phyloP scores from a whole-genome alignment of 2,329 filamentous ascomycete genomes.

The Bipolaris gigantea region DNA sequence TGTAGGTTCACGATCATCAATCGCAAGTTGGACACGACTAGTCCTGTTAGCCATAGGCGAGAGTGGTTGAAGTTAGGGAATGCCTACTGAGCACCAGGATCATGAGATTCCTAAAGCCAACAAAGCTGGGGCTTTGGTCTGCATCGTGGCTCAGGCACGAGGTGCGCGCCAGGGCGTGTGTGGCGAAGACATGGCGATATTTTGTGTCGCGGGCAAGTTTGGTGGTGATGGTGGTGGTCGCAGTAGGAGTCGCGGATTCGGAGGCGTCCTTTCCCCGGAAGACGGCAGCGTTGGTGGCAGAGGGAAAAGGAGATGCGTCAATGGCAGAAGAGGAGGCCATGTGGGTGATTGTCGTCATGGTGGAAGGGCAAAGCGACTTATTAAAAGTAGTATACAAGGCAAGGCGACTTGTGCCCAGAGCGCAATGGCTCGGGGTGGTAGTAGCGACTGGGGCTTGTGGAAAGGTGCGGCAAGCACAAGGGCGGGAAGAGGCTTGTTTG shows the following conservation, averaged over 20 bases:
- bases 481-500: constrained; percentile 26
- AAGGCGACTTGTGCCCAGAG: constrained; percentile 1
- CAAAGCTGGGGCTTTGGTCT: constrained; percentile 73
- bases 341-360: constrained; percentile 40
- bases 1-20: constrained; percentile 96
- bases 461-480: constrained; percentile 17
- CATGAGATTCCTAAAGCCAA: constrained; percentile 96
- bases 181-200: constrained; percentile 89
- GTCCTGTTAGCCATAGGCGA: constrained; percentile 25
- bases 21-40: constrained; percentile 89
- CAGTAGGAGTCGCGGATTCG: not conserved
- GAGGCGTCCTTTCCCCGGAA: constrained; percentile 30
- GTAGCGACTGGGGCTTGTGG: constrained; percentile 14
- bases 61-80: constrained; percentile 6
- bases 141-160: constrained; percentile 89
- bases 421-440: constrained; percentile 11
- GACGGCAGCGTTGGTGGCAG: constrained; percentile 28
- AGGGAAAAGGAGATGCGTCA: constrained; percentile 23
- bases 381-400: not conserved
- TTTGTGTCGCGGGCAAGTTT: constrained; percentile 53
- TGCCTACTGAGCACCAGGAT: constrained; percentile 80
- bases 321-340: constrained; percentile 28
- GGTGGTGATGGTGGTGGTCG: constrained; percentile 17
- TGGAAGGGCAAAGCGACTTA: not conserved
- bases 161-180: constrained; percentile 71